Conservation (phyloP, 345 rosid species). For the Acer yangbiense region DNA sequence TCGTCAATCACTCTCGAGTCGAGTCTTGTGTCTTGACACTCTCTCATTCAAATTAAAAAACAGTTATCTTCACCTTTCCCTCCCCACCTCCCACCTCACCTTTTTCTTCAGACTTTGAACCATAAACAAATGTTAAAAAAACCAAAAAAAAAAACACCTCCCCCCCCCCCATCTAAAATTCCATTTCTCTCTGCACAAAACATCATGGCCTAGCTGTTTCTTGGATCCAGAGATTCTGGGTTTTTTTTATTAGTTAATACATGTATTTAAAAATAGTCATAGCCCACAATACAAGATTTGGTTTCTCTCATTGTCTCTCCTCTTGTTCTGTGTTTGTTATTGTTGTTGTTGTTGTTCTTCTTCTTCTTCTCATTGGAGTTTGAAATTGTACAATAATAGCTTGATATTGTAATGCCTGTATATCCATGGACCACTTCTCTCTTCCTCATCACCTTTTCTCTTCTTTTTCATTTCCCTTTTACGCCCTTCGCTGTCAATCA, state of each 20-base stretch:
- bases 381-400: slow-evolving; percentile 48
- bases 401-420: slow-evolving; percentile 57
- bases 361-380: slow-evolving; percentile 40
- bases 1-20: too few species aligned
- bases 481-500: slow-evolving; percentile 39
- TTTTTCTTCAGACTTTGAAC: not conserved
- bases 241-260: slow-evolving; percentile 32
- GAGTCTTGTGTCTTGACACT: not conserved
- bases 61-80: slow-evolving; percentile 22
- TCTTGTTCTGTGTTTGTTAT: slow-evolving; percentile 4
- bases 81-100: slow-evolving; percentile 12
- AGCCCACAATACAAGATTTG: slow-evolving; percentile 57
- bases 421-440: slow-evolving; percentile 46
- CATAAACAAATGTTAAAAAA: slow-evolving; percentile 33
- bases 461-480: slow-evolving; percentile 19
- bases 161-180: slow-evolving; percentile 34
- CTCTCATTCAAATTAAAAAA: slow-evolving; percentile 36
- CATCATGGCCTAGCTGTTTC: slow-evolving; percentile 80
- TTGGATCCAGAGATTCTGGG: slow-evolving; percentile 86
- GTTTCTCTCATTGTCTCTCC: slow-evolving; percentile 31
- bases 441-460: slow-evolving; percentile 19
- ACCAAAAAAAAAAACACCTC: not conserved
- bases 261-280: slow-evolving; percentile 16
- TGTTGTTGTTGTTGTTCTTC: not conserved
- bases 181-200: slow-evolving; percentile 48